phyloP scores from a whole-genome alignment of 2,329 filamentous ascomycete species.

The Aspergillus floridensis region DNA sequence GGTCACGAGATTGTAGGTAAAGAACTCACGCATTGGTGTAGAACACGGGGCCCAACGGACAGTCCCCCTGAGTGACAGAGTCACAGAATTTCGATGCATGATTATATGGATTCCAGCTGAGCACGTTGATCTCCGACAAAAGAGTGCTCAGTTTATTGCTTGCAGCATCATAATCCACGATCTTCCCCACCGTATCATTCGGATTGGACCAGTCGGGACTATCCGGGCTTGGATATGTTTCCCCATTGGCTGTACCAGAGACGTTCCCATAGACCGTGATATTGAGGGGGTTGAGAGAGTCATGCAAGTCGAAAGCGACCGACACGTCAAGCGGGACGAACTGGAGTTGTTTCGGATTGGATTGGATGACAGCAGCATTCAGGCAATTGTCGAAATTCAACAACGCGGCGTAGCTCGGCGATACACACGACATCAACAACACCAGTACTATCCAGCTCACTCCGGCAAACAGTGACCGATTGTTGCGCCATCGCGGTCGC shows the following conservation, averaged over 20 bases:
- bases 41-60: conserved; percentile 76
- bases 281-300: conserved; percentile 63
- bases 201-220: conserved; percentile 63
- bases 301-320: conserved; percentile 66
- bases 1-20: neutral
- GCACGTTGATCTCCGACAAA: conserved; percentile 66
- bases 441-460: conserved; percentile 21
- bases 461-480: conserved; percentile 11
- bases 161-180: conserved; percentile 60
- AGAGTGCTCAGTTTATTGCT: conserved; percentile 69
- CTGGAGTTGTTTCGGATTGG: conserved; percentile 65
- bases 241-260: conserved; percentile 61
- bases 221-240: conserved; percentile 58
- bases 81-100: conserved; percentile 65
- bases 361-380: conserved; percentile 55
- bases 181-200: conserved; percentile 70
- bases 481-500: conserved; percentile 19
- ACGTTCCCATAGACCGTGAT: conserved; percentile 91
- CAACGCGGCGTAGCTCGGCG: conserved; percentile 61
- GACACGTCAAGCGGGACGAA: conserved; percentile 74
- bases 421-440: conserved; percentile 22
- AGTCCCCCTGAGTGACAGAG: conserved; percentile 57
- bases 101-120: conserved; percentile 71
- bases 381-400: conserved; percentile 86
- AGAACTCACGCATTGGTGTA: conserved; percentile 50